A percentile compares a stretch with the other conserved stretches of the same genome.
Conservation (phyloP, 805 yeast genomes). For the Wickerhamomyces rabaulensis region DNA sequence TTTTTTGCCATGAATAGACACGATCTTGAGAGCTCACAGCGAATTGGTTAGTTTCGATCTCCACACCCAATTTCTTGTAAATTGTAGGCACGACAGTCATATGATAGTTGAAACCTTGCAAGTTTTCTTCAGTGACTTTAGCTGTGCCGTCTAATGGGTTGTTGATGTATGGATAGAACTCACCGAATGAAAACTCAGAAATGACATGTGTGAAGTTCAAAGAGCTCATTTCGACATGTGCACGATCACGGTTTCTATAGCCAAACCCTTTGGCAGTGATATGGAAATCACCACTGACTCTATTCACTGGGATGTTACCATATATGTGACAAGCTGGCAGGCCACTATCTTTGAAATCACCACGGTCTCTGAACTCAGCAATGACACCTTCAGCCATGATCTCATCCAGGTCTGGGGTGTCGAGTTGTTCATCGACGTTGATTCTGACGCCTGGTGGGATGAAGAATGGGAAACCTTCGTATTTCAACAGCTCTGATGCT, state of each 20-base stretch:
- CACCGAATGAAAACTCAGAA: slow-evolving; percentile 86
- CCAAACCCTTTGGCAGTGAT: slow-evolving; percentile 76
- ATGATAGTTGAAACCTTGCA: slow-evolving; percentile 57
- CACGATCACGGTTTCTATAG: slow-evolving; percentile 38
- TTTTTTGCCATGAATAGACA: slow-evolving; percentile 13
- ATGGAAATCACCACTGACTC: slow-evolving; percentile 81
- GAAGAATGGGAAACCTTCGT: slow-evolving; percentile 57
- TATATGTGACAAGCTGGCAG: slow-evolving; percentile 80
- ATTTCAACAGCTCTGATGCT: slow-evolving; percentile 70
- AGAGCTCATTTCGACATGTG: slow-evolving; percentile 40
- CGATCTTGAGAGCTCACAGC: slow-evolving; percentile 55
- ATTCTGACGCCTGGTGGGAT: slow-evolving; percentile 46
- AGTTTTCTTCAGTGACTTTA: slow-evolving; percentile 42
- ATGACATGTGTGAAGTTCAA: slow-evolving; percentile 82
- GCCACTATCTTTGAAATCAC: slow-evolving; percentile 38
- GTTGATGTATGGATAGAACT: slow-evolving; percentile 75
- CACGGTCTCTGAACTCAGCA: slow-evolving; percentile 53
- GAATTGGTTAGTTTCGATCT: slow-evolving; percentile 80
- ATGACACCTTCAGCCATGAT: slow-evolving; percentile 59
- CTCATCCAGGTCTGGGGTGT: slow-evolving; percentile 60
- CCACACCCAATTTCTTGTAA: slow-evolving; percentile 64
- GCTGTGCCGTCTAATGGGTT: slow-evolving; percentile 86
- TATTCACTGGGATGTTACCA: slow-evolving; percentile 79
- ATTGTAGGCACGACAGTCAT: slow-evolving; percentile 81
- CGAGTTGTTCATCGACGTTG: slow-evolving; percentile 40